Evolutionary conservation across 257 asterid species (phyloP).

Genomic region (Pogostemon cablin): DNA sequence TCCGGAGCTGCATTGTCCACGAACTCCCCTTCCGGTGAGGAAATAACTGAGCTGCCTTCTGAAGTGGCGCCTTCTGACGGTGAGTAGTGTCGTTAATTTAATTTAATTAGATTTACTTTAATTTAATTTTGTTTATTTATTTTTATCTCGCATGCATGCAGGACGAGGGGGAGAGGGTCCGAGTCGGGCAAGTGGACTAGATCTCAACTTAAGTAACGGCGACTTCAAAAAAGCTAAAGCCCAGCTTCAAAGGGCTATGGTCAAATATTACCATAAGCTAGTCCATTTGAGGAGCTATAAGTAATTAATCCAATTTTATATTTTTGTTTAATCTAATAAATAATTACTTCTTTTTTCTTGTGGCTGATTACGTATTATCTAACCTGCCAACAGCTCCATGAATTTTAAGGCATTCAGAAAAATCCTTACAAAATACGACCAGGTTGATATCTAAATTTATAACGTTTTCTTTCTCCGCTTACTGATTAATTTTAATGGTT

Average conservation of each 20-base stretch:
- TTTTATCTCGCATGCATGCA: background rate
- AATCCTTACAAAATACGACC: constrained; percentile 65
- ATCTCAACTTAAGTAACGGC: constrained; percentile 47
- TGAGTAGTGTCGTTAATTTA: too few relatives aligned
- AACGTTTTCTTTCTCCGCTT: too few relatives aligned
- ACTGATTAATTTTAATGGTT: too few relatives aligned
- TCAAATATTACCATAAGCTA: constrained; percentile 52
- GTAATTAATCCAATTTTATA: constrained; percentile 3
- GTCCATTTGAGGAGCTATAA: constrained; percentile 54
- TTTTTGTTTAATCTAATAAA: background rate
- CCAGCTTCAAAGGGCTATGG: constrained; percentile 48
- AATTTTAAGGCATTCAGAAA: constrained; percentile 56
- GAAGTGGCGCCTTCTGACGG: too few relatives aligned
- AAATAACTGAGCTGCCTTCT: too few relatives aligned
- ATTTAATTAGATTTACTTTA: too few relatives aligned
- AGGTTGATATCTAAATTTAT: constrained; percentile 46
- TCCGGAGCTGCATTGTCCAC: constrained; percentile 46
- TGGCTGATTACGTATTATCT: constrained; percentile 7
- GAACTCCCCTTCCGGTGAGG: constrained; percentile 43
- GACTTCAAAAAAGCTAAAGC: constrained; percentile 51
- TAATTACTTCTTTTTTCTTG: too few relatives aligned
- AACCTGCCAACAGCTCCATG: constrained; percentile 42
- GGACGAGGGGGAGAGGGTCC: constrained; percentile 38
- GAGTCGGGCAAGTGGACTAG: constrained; percentile 24
- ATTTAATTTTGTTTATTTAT: too few relatives aligned